A percentile compares a stretch with the other conserved stretches of the same genome.
Evolutionary conservation across 1,139 yeast species (phyloP).

Genomic region (Scheffersomyces quercinus): DNA sequence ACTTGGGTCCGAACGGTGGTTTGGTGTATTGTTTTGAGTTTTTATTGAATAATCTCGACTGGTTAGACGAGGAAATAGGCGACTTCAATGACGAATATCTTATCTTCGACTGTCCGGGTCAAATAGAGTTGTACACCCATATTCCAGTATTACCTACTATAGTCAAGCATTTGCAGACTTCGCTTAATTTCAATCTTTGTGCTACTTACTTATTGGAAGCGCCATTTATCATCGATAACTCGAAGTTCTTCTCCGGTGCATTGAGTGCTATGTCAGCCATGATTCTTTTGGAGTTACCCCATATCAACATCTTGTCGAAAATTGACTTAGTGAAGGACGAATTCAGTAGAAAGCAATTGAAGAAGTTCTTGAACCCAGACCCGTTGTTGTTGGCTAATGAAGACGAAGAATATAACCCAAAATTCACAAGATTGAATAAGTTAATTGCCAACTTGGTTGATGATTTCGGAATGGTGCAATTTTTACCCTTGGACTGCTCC

Average conservation of each 20-base stretch:
- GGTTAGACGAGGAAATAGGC: slow-evolving; percentile 96
- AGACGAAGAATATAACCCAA: slow-evolving; percentile 60
- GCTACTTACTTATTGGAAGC: slow-evolving; percentile 93
- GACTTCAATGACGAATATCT: slow-evolving; percentile 91
- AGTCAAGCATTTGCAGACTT: slow-evolving; percentile 77
- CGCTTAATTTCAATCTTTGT: slow-evolving; percentile 81
- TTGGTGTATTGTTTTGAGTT: slow-evolving; percentile 89
- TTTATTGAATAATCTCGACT: slow-evolving; percentile 83
- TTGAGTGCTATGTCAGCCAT: slow-evolving; percentile 97
- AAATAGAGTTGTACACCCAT: slow-evolving; percentile 92
- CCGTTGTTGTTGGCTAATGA: slow-evolving; percentile 60
- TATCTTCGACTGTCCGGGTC: slow-evolving; percentile 98
- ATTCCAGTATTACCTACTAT: slow-evolving; percentile 89
- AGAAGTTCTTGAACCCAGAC: slow-evolving; percentile 88
- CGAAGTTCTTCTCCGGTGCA: slow-evolving; percentile 94
- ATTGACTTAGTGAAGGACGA: slow-evolving; percentile 81
- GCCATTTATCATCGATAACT: slow-evolving; percentile 84
- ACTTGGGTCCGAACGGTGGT: slow-evolving; percentile 95
- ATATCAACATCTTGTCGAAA: slow-evolving; percentile 83
- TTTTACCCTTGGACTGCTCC: slow-evolving; percentile 82
- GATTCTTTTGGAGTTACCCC: slow-evolving; percentile 93
- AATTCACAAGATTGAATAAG: slow-evolving; percentile 69
- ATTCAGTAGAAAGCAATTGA: slow-evolving; percentile 70
- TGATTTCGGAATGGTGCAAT: slow-evolving; percentile 98
- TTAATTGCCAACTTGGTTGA: slow-evolving; percentile 88